Evolutionary conservation across 768 basidiomycete species (phyloP).

Genomic region (Suillus tomentosus): DNA sequence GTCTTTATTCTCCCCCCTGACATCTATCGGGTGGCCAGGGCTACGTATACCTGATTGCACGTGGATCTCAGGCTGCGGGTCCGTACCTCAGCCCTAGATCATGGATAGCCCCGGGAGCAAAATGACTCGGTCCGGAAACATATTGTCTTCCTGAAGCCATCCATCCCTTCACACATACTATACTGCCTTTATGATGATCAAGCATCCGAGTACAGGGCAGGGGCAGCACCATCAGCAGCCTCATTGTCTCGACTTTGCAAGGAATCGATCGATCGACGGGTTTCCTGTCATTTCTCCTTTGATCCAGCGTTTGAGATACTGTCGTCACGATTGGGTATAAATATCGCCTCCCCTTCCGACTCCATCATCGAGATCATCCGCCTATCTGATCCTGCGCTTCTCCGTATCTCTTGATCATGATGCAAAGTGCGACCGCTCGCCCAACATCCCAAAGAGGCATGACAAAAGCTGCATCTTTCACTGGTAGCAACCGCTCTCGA

Average conservation of each 20-base stretch:
- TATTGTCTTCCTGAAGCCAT: background rate
- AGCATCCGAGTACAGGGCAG: background rate
- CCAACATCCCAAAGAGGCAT: conserved; percentile 15
- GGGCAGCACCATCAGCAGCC: background rate
- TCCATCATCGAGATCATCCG: conserved; percentile 11
- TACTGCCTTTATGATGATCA: background rate
- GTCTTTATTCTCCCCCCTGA: background rate
- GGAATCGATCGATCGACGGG: background rate
- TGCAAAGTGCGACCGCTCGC: conserved; percentile 31
- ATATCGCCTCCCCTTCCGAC: background rate
- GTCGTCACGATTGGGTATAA: background rate
- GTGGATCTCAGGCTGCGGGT: background rate
- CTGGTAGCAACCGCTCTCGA: conserved; percentile 13
- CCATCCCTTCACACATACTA: background rate
- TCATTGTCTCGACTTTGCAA: background rate
- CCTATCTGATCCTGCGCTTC: conserved; percentile 20
- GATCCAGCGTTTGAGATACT: background rate
- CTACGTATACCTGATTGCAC: background rate
- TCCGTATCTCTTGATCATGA: conserved; percentile 3
- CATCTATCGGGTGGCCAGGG: background rate
- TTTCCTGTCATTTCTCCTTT: background rate
- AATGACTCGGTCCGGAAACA: background rate
- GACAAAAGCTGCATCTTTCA: conserved; percentile 10
- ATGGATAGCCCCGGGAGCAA: background rate
- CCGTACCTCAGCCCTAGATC: background rate